Conservation (phyloP, 805 yeast genomes). For the Ogataea ganodermae region DNA sequence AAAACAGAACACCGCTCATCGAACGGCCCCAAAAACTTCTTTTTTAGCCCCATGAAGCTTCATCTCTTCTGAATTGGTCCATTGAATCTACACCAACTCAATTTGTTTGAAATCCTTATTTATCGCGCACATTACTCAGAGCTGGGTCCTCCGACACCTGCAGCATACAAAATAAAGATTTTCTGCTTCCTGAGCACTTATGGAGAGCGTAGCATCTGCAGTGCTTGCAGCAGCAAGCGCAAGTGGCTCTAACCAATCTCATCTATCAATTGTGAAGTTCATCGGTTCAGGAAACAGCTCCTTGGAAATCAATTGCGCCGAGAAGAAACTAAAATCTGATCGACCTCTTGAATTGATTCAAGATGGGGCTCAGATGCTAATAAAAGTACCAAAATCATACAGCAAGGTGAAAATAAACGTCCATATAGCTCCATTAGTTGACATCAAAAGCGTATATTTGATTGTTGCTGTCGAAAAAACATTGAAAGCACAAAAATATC, state of each 20-base stretch:
- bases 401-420: neutral
- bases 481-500: constrained; percentile 4
- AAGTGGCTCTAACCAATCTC: neutral
- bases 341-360: constrained; percentile 14
- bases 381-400: constrained; percentile 12
- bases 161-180: neutral
- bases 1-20: neutral
- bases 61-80: neutral
- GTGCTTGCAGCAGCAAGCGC: neutral
- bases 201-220: constrained; percentile 7
- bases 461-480: constrained; percentile 7
- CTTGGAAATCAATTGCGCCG: constrained; percentile 7
- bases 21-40: neutral
- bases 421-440: neutral
- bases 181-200: neutral
- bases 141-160: neutral
- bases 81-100: neutral
- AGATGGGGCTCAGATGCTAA: constrained; percentile 8
- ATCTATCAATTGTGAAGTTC: neutral
- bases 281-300: neutral
- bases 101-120: neutral
- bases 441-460: constrained; percentile 1
- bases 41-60: neutral
- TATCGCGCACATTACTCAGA: neutral
- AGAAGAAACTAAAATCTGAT: neutral